These are phyloP conservation scores for Yamadazyma phyllophila DNA, from an alignment of 805 yeast genomes.

Conservation along the genomic window DNA sequence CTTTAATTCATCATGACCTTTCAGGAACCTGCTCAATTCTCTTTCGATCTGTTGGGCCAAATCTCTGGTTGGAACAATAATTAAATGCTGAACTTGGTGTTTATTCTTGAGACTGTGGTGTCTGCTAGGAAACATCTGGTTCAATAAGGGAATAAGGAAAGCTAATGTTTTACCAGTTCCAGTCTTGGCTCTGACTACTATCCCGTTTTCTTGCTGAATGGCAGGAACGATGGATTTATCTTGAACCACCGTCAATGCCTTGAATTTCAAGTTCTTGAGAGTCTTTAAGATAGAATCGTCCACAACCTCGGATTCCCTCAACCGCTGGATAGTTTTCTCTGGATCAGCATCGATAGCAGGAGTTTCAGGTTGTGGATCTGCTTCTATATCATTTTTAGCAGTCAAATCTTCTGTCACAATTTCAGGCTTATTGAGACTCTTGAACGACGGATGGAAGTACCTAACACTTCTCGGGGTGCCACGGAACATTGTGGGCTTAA, in stretches of 20 bases:
- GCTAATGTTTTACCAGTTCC: constrained; percentile 96
- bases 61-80: constrained; percentile 89
- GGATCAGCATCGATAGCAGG: constrained; percentile 9
- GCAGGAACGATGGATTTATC: constrained; percentile 58
- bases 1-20: constrained; percentile 19
- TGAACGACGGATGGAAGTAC: neutral
- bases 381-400: neutral
- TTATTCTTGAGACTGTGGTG: constrained; percentile 42
- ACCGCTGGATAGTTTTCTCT: constrained; percentile 11
- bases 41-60: constrained; percentile 77
- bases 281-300: constrained; percentile 25
- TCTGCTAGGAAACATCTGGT: constrained; percentile 11
- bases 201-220: constrained; percentile 52
- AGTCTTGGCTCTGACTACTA: constrained; percentile 87
- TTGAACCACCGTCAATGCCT: constrained; percentile 67
- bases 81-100: constrained; percentile 43
- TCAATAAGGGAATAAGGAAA: constrained; percentile 73
- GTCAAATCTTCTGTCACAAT: neutral
- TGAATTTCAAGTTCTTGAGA: constrained; percentile 43
- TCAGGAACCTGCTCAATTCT: constrained; percentile 47
- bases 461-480: neutral
- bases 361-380: neutral
- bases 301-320: constrained; percentile 12
- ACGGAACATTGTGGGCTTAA: neutral
- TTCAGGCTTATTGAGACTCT: neutral